These are phyloP conservation scores for Penicillium polonicum DNA, from an alignment of 2,329 filamentous ascomycete species.

Conservation along the genomic window DNA sequence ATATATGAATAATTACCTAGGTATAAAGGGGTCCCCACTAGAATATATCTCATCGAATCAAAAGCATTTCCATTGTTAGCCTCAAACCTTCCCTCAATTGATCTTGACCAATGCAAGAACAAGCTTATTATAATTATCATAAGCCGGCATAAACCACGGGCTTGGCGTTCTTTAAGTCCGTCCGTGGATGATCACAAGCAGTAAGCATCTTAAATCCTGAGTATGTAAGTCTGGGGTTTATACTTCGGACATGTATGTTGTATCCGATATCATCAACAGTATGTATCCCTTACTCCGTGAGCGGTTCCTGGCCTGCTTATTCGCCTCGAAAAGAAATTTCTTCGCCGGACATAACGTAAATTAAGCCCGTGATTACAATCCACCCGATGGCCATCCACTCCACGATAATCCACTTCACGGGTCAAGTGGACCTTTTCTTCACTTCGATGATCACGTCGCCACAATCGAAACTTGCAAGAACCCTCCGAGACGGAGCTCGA, in stretches of 20 bases:
- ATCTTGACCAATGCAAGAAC: neutral
- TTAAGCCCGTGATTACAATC: slow-evolving; percentile 4
- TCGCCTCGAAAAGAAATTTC: neutral
- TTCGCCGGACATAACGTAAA: neutral
- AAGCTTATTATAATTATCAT: neutral
- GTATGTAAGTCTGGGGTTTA: too few species aligned
- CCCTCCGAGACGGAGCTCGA: neutral
- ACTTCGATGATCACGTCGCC: neutral
- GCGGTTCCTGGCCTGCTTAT: neutral
- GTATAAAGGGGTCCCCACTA: neutral
- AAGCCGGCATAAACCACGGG: neutral
- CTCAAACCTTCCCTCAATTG: neutral
- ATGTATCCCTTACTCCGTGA: neutral
- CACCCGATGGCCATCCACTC: neutral
- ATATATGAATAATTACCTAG: neutral
- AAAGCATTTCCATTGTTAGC: too few species aligned
- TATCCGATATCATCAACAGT: neutral
- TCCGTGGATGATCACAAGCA: too few species aligned
- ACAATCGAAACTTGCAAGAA: neutral
- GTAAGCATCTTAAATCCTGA: neutral
- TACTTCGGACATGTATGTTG: too few species aligned
- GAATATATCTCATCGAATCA: neutral
- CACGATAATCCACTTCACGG: neutral
- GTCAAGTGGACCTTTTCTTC: slow-evolving; percentile 6
- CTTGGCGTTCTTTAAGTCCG: neutral